These are phyloP conservation scores for Colletotrichum godetiae DNA, from an alignment of 2,329 filamentous ascomycete genomes.

Conservation along the genomic window DNA sequence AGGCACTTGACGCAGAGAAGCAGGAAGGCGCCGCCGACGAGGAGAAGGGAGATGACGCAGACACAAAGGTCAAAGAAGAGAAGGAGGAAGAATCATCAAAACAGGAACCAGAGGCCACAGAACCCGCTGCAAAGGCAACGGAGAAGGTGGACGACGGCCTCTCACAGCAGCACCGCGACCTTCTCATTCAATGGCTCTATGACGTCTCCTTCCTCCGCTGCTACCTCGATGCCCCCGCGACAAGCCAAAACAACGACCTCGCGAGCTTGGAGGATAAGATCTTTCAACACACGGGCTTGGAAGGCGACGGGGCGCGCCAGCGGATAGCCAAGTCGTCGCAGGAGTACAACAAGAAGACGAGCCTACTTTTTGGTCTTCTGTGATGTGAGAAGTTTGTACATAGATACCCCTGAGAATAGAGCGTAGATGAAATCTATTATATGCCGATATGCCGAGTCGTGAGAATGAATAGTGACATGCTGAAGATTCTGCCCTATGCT, in stretches of 20 bases:
- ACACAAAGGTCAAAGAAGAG: neutral
- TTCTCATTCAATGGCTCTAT: slow-evolving; percentile 71
- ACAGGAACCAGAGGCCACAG: slow-evolving; percentile 13
- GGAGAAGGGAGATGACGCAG: neutral
- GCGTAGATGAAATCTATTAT: neutral
- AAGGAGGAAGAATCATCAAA: slow-evolving; percentile 27
- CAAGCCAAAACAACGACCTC: slow-evolving; percentile 45
- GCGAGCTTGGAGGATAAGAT: slow-evolving; percentile 59
- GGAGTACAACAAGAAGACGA: slow-evolving; percentile 87
- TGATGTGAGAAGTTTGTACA: slow-evolving; percentile 46
- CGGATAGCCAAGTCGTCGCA: slow-evolving; percentile 72
- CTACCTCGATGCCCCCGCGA: slow-evolving; percentile 51
- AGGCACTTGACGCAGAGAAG: slow-evolving; percentile 13
- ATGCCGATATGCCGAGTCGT: neutral
- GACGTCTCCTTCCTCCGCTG: slow-evolving; percentile 65
- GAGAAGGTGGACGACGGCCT: slow-evolving; percentile 30
- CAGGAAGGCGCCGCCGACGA: slow-evolving; percentile 18
- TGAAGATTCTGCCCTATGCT: neutral
- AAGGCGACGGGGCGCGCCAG: slow-evolving; percentile 56
- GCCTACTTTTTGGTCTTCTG: slow-evolving; percentile 83
- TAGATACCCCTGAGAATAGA: slow-evolving; percentile 9
- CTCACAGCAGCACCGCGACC: slow-evolving; percentile 52
- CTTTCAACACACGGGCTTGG: slow-evolving; percentile 58
- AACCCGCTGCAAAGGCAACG: slow-evolving; percentile 19
- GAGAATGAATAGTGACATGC: neutral